Conservation (phyloP, 805 yeast species). For the Wickerhamomyces canadensis region DNA sequence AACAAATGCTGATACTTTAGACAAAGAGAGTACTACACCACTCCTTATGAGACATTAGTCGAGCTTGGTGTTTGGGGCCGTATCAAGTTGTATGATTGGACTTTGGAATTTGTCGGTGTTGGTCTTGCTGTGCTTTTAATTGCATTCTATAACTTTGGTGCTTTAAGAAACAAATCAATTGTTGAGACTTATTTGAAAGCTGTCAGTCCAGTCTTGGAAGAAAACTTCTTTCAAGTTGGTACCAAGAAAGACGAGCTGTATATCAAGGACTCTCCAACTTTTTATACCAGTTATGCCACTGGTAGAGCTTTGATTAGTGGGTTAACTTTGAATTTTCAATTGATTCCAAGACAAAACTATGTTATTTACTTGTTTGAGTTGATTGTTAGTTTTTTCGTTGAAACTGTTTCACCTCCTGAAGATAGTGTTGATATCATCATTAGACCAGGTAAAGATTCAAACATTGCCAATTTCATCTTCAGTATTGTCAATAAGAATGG, state of each 20-base stretch:
- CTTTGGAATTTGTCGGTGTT: conserved; percentile 56
- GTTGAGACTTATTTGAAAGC: conserved; percentile 51
- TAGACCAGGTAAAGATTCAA: conserved; percentile 38
- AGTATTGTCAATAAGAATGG: conserved; percentile 80
- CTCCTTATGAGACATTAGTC: conserved; percentile 46
- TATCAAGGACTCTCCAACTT: conserved; percentile 58
- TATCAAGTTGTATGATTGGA: conserved; percentile 64
- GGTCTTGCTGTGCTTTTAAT: conserved; percentile 45
- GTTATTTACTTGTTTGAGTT: conserved; percentile 62
- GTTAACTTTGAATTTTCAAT: conserved; percentile 52
- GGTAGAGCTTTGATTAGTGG: conserved; percentile 78
- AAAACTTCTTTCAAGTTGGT: conserved; percentile 80
- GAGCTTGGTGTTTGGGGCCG: conserved; percentile 57
- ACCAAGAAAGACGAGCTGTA: conserved; percentile 38
- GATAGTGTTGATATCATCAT: conserved; percentile 62
- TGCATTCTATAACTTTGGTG: conserved; percentile 52
- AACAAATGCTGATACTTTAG: conserved; percentile 1
- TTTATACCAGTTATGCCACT: conserved; percentile 66
- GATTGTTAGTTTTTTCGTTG: conserved; percentile 51
- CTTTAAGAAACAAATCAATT: conserved; percentile 45
- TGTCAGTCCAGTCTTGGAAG: conserved; percentile 45
- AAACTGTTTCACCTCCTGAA: conserved; percentile 47
- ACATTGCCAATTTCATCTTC: conserved; percentile 53
- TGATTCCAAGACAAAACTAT: conserved; percentile 77
- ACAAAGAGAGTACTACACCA: conserved; percentile 23